phyloP scores from a whole-genome alignment of 805 yeast species.

The Lipomyces chichibuensis region DNA sequence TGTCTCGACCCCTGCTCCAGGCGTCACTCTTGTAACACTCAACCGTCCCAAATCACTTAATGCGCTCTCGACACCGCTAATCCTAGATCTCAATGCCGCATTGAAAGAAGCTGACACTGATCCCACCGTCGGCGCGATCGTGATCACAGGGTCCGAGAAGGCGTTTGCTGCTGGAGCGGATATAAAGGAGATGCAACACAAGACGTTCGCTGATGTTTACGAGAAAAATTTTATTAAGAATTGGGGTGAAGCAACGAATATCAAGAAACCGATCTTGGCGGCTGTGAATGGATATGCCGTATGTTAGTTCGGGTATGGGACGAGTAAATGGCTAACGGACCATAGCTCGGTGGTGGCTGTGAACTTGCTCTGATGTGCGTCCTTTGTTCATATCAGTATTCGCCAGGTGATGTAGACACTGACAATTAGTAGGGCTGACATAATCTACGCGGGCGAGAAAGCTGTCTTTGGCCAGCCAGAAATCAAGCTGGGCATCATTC shows the following conservation, averaged over 20 bases:
- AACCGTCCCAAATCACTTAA: conserved; percentile 54
- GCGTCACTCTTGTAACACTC: conserved; percentile 48
- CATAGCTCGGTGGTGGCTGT: conserved; percentile 57
- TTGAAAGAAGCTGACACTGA: conserved; percentile 47
- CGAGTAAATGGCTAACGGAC: neutral
- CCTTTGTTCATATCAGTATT: neutral
- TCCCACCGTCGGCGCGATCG: conserved; percentile 50
- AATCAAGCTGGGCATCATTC: conserved; percentile 55
- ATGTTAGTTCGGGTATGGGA: conserved; percentile 5
- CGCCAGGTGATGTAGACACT: neutral
- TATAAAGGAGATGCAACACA: conserved; percentile 54
- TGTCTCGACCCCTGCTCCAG: conserved; percentile 47
- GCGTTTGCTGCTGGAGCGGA: conserved; percentile 64
- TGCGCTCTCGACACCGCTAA: conserved; percentile 47
- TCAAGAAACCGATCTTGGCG: conserved; percentile 55
- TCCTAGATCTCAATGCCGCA: conserved; percentile 48
- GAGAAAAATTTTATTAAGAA: conserved; percentile 46
- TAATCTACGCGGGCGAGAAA: conserved; percentile 53
- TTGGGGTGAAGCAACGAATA: conserved; percentile 48
- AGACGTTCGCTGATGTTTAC: conserved; percentile 46
- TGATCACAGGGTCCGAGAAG: conserved; percentile 51
- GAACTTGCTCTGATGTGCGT: conserved; percentile 56
- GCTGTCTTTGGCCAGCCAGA: conserved; percentile 61
- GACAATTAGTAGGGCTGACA: conserved; percentile 45
- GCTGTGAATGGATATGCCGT: conserved; percentile 58